phyloP scores from a whole-genome alignment of 306 rosid genomes.

The Lathyrus tuberosus region DNA sequence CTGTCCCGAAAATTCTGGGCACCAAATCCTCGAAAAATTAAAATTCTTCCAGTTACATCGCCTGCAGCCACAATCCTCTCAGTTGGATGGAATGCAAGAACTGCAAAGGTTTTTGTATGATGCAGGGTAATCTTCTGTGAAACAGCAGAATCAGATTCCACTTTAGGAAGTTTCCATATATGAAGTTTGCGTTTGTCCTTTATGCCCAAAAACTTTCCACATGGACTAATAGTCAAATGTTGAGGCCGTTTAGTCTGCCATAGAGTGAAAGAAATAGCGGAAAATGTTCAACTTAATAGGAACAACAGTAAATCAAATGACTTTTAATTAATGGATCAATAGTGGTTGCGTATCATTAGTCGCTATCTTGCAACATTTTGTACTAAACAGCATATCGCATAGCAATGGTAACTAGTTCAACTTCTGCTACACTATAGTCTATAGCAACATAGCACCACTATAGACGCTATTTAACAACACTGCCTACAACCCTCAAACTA shows the following conservation, averaged over 20 bases:
- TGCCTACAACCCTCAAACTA: background rate
- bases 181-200: slow-evolving; percentile 68
- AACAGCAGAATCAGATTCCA: slow-evolving; percentile 49
- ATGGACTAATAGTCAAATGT: slow-evolving; percentile 60
- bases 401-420: no score
- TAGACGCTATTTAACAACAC: no score
- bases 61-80: slow-evolving; percentile 88
- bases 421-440: no score
- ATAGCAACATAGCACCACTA: no score
- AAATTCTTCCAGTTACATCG: slow-evolving; percentile 84
- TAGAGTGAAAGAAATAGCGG: slow-evolving; percentile 15
- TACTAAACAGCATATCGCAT: no score
- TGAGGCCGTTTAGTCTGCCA: slow-evolving; percentile 75
- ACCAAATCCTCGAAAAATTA: slow-evolving; percentile 84
- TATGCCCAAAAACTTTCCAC: slow-evolving; percentile 73
- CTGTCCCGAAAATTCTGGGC: slow-evolving; percentile 45
- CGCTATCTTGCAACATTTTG: no score
- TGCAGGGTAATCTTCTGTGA: slow-evolving; percentile 71
- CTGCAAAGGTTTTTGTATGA: slow-evolving; percentile 68
- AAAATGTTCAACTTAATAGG: background rate
- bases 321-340: background rate
- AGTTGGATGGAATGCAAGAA: slow-evolving; percentile 80
- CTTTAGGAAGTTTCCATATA: slow-evolving; percentile 67
- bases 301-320: slow-evolving; percentile 7
- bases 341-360: no score